Evolutionary conservation across 2,329 filamentous ascomycete species (phyloP), one percentile per base, ranked within the genome.

Genomic region (Fusarium verrucosum): DNA sequence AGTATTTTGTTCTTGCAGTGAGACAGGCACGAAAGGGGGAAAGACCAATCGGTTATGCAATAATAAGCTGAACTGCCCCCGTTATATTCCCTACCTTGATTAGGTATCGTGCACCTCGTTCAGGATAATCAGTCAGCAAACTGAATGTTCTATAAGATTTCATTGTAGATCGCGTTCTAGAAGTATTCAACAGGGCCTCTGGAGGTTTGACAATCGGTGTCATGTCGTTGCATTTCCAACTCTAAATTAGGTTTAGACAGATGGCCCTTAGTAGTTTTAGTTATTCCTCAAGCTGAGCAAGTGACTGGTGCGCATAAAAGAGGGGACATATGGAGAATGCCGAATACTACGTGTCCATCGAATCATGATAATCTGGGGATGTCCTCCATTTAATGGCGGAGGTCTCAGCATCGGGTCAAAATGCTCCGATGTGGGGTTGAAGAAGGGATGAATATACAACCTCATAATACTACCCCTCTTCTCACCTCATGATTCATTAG

Each of bases 361-460:
- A 36, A 57, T 38, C 52, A 42, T 11, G 20, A 28, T 42, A 22
- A 45, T 22, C 26, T 17, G 13, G 32, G 47, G 23, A 20, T 41
- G 20, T 5, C 5, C n/a, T n/a, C n/a, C n/a, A n/a, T n/a, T n/a
- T n/a, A n/a, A n/a, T n/a, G n/a, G n/a, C n/a, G 37, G 25, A 42
- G 19, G n/a, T 10, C 19, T 22, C 35, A 53, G 16, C 14, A n/a
- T 61, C 56, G 56, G 58, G 36, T 16, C 16, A 49, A 19, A 33
- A 36, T 61, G 36, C 36, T 58, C 58, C 42, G 58, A 62, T 62
- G 58, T 40, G 58, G 58, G 58, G 57, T 43, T 19, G n/a, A 22
- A n/a, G 20, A 44, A 38, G 45, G 25, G 8, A 4, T 23, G 38
- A n/a, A 49, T 16, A 20, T n/a, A 25, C 7, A n/a, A n/a, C 13